phyloP scores from a whole-genome alignment of 2,329 filamentous ascomycete species.

The Stagonosporopsis chrysanthemi region DNA sequence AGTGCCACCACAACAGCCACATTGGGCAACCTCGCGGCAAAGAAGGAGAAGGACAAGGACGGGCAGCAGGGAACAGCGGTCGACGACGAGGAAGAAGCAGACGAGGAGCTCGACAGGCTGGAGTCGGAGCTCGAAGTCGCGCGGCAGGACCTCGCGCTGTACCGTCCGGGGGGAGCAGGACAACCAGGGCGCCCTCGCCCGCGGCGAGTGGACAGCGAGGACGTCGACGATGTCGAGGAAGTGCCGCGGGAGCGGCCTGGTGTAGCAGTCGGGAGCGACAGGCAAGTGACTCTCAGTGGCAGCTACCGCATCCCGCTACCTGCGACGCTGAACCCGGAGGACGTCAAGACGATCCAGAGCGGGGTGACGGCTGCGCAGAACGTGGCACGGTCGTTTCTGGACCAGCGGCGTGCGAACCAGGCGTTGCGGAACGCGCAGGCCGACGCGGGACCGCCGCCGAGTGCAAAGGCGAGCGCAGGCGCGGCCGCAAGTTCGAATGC shows the following conservation, averaged over 20 bases:
- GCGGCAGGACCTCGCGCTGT: conserved; percentile 39
- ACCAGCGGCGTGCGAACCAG: conserved; percentile 33
- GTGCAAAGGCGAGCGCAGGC: background rate
- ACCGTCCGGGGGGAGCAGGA: conserved; percentile 9
- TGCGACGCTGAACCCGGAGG: conserved; percentile 38
- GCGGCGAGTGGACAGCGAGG: conserved; percentile 4
- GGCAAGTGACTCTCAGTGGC: conserved; percentile 45
- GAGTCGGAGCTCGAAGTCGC: conserved; percentile 46
- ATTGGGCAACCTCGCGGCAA: conserved; percentile 5
- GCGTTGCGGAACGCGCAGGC: conserved; percentile 16
- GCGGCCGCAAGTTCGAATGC: background rate
- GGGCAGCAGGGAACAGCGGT: conserved; percentile 6
- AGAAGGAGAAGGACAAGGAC: background rate
- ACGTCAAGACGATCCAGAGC: conserved; percentile 45
- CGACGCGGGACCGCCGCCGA: background rate
- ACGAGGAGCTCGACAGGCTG: conserved; percentile 42
- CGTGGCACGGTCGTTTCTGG: conserved; percentile 43
- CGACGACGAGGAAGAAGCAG: conserved; percentile 37
- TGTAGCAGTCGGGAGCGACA: conserved; percentile 9
- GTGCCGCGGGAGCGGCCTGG: conserved; percentile 27
- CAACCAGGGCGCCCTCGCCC: conserved; percentile 11
- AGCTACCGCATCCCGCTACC: conserved; percentile 49
- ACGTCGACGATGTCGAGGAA: conserved; percentile 38
- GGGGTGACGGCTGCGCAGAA: conserved; percentile 47
- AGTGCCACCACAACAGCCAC: conserved; percentile 35